Conservation (phyloP, 257 asterid species). For the Gynochthodes officinalis region DNA sequence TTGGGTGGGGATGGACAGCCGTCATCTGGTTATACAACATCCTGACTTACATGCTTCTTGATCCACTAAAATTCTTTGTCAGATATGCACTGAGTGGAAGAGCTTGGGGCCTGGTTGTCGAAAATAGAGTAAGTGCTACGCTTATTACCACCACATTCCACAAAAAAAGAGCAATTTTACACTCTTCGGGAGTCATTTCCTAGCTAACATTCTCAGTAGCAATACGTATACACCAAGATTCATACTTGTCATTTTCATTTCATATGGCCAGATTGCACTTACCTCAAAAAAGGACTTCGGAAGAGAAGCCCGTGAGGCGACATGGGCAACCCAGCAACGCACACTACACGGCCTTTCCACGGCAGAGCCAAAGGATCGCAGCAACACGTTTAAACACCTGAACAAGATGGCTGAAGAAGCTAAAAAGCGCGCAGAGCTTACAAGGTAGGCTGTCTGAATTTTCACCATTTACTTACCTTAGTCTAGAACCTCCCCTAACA, state of each 20-base stretch:
- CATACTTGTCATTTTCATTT: neutral
- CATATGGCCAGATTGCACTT: conserved; percentile 40
- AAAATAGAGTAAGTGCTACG: conserved; percentile 38
- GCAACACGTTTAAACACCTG: conserved; percentile 33
- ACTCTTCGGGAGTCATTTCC: neutral
- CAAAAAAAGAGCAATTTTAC: neutral
- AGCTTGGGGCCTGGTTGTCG: conserved; percentile 45
- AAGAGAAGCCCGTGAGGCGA: conserved; percentile 37
- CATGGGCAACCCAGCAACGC: conserved; percentile 45
- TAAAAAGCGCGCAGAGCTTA: conserved; percentile 47
- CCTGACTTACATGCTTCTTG: conserved; percentile 36
- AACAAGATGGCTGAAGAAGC: conserved; percentile 57
- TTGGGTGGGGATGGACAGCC: conserved; percentile 60
- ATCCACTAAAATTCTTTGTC: conserved; percentile 40
- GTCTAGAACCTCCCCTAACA: too few relatives aligned
- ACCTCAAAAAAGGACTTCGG: conserved; percentile 43
- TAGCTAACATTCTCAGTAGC: too few relatives aligned
- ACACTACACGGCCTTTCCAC: conserved; percentile 46
- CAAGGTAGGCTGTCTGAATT: conserved; percentile 31
- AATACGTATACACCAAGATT: neutral
- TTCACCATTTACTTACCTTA: neutral
- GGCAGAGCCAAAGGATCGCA: conserved; percentile 27
- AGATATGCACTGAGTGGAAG: conserved; percentile 54
- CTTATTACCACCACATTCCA: neutral
- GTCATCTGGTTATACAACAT: conserved; percentile 50